phyloP scores from a whole-genome alignment of 164 flowering plant species.

The Aristolochia californica region DNA sequence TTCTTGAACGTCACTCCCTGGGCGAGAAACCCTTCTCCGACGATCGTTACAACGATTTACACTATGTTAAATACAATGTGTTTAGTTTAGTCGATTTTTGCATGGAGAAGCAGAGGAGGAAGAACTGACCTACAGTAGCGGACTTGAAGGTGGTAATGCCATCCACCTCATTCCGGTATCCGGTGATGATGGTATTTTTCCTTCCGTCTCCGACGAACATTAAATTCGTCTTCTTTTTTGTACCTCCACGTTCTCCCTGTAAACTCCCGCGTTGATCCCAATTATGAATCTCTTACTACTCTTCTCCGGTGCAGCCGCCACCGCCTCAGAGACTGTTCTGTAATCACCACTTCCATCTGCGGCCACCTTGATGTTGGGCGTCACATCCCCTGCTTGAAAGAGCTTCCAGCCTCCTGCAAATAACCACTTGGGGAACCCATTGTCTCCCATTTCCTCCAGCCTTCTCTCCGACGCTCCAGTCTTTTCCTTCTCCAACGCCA shows the following conservation, averaged over 20 bases:
- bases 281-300: conserved; percentile 57
- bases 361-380: conserved; percentile 47
- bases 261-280: conserved; percentile 15
- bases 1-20: conserved; percentile 39
- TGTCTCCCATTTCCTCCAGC: background rate
- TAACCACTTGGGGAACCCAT: background rate
- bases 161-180: too few relatives aligned
- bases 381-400: background rate
- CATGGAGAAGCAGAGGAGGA: too few relatives aligned
- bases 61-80: too few relatives aligned
- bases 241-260: too few relatives aligned
- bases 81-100: too few relatives aligned
- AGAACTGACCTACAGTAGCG: too few relatives aligned
- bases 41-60: too few relatives aligned
- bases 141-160: too few relatives aligned
- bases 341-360: conserved; percentile 76
- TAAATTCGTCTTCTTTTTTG: too few relatives aligned
- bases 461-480: too few relatives aligned
- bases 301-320: conserved; percentile 59
- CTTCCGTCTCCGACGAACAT: too few relatives aligned
- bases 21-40: conserved; percentile 29
- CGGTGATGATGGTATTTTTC: too few relatives aligned
- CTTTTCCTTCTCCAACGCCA: background rate
- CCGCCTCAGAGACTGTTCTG: conserved; percentile 60
- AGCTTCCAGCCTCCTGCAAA: background rate